Base-by-base conservation (phyloP, 257 asterid species). In the Handroanthus guayacan region DNA sequence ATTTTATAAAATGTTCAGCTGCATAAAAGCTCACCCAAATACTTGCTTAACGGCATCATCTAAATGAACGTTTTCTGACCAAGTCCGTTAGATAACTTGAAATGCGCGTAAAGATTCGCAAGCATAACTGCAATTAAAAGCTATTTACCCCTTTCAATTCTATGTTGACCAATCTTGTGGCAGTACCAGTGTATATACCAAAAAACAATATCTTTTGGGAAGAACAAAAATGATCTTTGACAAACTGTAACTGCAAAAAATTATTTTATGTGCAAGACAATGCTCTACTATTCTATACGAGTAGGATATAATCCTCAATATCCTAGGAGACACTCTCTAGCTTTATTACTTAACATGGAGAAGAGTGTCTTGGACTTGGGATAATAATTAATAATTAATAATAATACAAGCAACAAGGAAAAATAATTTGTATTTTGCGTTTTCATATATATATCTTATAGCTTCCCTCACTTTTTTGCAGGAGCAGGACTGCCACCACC, bases 401-500 rank as follows among this genome's bases (percentile, higher is more conserved):
- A 31, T 20, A 34, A 54, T 50, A 63, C 36, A 72, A 45, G 25
- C 66, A 70, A 50, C 61, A 58, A 5, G 38, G 73, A 45, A 43
- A 36, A 67, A 17, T 13, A 57, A 62, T 14, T 36, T 54, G 64
- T 10, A 6, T 37, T 43, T 38, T 13, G 31, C 31, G 31, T 25
- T 25, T 25, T 25, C 31, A 25, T 52, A 69, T 73, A 69, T 73
- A 25, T 39, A 17, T 34, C 74, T 20, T 4, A 31, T 20, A 5
- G 45, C 16, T 36, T 9, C 18, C 65, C 79, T 82, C 84, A 84
- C 74, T 83, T 75, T 66, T 82, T 69, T 44, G 88, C 85, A 66
- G 91, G 88, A 78, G 93, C 87, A 34, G 88, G 81, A 16, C 69
- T 64, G 69, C 81, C 91, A 69, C 93, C 97, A 67, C 97, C 97